Base-by-base conservation (phyloP, 2,329 filamentous ascomycete genomes). In the Thielaviopsis populi region DNA sequence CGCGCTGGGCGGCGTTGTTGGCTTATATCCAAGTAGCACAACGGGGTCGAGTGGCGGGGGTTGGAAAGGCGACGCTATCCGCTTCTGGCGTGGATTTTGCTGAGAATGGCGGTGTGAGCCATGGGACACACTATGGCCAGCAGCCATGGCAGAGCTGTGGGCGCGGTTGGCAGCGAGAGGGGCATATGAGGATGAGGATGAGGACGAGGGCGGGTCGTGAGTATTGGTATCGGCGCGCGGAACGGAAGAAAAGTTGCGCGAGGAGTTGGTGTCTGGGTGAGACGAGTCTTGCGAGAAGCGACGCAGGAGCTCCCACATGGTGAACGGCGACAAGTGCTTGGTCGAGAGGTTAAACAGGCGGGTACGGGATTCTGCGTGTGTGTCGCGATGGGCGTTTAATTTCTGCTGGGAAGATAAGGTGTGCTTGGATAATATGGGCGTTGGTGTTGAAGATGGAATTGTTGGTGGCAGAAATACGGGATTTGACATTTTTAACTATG, bases 11-110 rank as follows among this genome's bases (percentile, higher is more conserved):
- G 79, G 75, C 2, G 86, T 90, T 69, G 79, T 79, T 1, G 78
- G 75, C 65, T 79, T 77, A 73, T 86, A 89, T 43, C 88, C 88
- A 24, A 77, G 75, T 42, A 97, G 79, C 3, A 80, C 78, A 24
- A 97, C 75, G 0, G 92, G 89, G 64, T 92, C 91, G 60, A 97
- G 82, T 0, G 91, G 91, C 11, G 92, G 92, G 1, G 91, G 90
- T 69, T 91, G 87, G 73, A 95, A 91, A 1, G 90, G 91, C 13
- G 87, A 91, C 6, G 82, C 80, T 62, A 81, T 84, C 68, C 88
- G 83, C 70, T 74, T 69, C 65, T 80, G 77, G 67, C 83, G 80
- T 27, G 58, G 68, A 59, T 40, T 68, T 60, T 41, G 19, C 40
- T 53, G 61, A 11, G 64, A 42, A 69, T 53, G 48, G 27, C 27